A percentile compares a stretch with the other conserved stretches of the same genome.
Conservation (phyloP, 768 basidiomycete species). For the Pleurotus tuber-regium region DNA sequence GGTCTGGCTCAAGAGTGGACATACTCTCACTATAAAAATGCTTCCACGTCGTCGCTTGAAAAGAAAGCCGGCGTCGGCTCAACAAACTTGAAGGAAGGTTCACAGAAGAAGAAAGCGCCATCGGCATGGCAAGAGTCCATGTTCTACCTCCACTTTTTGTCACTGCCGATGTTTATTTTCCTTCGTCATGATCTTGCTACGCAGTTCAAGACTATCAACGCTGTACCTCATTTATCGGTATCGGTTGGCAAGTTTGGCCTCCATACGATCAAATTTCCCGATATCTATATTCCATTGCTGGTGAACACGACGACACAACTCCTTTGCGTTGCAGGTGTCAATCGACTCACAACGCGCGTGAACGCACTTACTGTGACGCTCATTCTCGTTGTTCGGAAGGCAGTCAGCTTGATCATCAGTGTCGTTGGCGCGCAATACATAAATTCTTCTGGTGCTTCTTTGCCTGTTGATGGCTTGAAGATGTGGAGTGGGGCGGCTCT, state of each 20-base stretch:
- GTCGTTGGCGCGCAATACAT: slow-evolving; percentile 39
- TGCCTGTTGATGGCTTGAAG: slow-evolving; percentile 23
- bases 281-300: slow-evolving; percentile 58
- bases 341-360: slow-evolving; percentile 78
- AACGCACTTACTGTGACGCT: slow-evolving; percentile 76
- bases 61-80: too few species aligned
- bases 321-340: slow-evolving; percentile 83
- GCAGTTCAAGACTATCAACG: slow-evolving; percentile 43
- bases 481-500: slow-evolving; percentile 71
- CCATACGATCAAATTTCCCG: slow-evolving; percentile 46
- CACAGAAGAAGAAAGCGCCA: too few species aligned
- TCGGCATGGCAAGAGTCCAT: slow-evolving; percentile 82
- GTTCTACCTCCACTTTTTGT: slow-evolving; percentile 87
- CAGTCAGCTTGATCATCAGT: slow-evolving; percentile 72
- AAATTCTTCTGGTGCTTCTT: slow-evolving; percentile 13
- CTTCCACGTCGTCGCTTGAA: slow-evolving; percentile 8
- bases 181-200: slow-evolving; percentile 48
- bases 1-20: slow-evolving; percentile 87
- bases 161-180: slow-evolving; percentile 73
- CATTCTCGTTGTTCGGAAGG: slow-evolving; percentile 79
- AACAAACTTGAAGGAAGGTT: background rate
- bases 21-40: slow-evolving; percentile 33
- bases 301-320: slow-evolving; percentile 84
- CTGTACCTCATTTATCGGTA: slow-evolving; percentile 26
- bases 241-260: slow-evolving; percentile 17